Conservation (phyloP, 2,329 filamentous ascomycete genomes). For the Microdochium paspali region DNA sequence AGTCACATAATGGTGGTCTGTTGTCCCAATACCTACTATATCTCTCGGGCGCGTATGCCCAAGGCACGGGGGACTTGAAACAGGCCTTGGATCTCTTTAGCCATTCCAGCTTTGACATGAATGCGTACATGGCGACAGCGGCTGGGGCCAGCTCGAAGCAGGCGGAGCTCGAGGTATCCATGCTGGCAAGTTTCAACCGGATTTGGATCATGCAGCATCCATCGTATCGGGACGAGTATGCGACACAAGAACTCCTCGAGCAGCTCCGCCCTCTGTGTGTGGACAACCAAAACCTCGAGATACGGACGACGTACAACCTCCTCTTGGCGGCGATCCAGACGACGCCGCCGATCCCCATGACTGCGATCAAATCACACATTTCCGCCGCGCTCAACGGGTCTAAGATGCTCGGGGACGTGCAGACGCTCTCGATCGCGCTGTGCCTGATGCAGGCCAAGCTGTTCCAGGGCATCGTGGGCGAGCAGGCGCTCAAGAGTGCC, state of each 20-base stretch:
- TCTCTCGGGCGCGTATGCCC: conserved; percentile 64
- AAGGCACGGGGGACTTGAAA: conserved; percentile 67
- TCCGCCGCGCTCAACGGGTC: conserved; percentile 63
- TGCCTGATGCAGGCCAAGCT: conserved; percentile 78
- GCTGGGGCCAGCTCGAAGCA: conserved; percentile 34
- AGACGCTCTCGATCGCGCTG: conserved; percentile 74
- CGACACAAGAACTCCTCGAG: conserved; percentile 52
- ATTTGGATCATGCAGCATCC: conserved; percentile 64
- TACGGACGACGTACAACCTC: conserved; percentile 70
- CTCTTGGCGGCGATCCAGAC: conserved; percentile 59
- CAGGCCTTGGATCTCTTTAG: conserved; percentile 59
- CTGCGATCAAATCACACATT: conserved; percentile 71
- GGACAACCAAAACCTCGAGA: conserved; percentile 62
- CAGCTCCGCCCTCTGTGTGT: conserved; percentile 58
- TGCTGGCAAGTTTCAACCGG: conserved; percentile 59
- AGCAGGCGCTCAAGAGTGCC: conserved; percentile 69
- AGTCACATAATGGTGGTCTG: conserved; percentile 29
- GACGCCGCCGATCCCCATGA: conserved; percentile 55
- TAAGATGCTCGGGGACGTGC: conserved; percentile 61
- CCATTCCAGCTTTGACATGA: conserved; percentile 47
- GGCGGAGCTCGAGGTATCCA: conserved; percentile 51
- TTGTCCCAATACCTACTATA: conserved; percentile 55
- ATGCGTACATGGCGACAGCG: conserved; percentile 25
- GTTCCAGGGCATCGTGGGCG: conserved; percentile 73
- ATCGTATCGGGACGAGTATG: conserved; percentile 43